Percentiles rank a stretch among this genome's conserved stretches.
These are phyloP conservation scores for Penicillium sp. DNA, from an alignment of 2,329 filamentous ascomycete genomes.

Conservation along the genomic window DNA sequence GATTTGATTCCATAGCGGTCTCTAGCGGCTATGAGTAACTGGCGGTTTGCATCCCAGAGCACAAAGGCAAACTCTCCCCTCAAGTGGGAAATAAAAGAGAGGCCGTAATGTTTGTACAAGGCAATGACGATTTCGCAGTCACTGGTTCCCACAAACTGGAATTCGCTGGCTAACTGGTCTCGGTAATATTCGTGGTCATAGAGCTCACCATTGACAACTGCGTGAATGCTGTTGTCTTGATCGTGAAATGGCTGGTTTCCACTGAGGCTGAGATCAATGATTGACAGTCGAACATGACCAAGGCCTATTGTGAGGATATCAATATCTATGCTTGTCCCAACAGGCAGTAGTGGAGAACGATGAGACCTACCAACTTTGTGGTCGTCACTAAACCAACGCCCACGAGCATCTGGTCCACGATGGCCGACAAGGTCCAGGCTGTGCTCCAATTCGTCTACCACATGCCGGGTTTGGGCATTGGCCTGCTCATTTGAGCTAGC, in stretches of 20 bases:
- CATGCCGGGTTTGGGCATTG: background rate
- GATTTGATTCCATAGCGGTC: conserved; percentile 54
- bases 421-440: conserved; percentile 27
- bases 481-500: background rate
- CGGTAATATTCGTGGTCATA: conserved; percentile 42
- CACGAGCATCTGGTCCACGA: conserved; percentile 40
- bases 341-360: background rate
- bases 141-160: conserved; percentile 35
- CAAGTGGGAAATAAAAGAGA: conserved; percentile 40
- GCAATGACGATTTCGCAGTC: conserved; percentile 49
- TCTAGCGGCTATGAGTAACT: conserved; percentile 40
- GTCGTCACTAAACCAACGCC: conserved; percentile 43
- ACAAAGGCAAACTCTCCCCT: conserved; percentile 50
- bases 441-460: background rate
- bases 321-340: background rate
- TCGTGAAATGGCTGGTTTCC: conserved; percentile 44
- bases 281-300: conserved; percentile 46
- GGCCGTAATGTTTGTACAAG: conserved; percentile 44
- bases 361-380: conserved; percentile 20
- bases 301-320: conserved; percentile 27
- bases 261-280: conserved; percentile 45
- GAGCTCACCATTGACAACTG: conserved; percentile 54
- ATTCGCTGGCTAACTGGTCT: background rate
- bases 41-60: conserved; percentile 40
- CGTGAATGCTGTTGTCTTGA: conserved; percentile 39